Evolutionary conservation across 108 stramenopile genomes (phyloP), one percentile per base, ranked within the genome.

Genomic region (Chaetoceros muelleri): DNA sequence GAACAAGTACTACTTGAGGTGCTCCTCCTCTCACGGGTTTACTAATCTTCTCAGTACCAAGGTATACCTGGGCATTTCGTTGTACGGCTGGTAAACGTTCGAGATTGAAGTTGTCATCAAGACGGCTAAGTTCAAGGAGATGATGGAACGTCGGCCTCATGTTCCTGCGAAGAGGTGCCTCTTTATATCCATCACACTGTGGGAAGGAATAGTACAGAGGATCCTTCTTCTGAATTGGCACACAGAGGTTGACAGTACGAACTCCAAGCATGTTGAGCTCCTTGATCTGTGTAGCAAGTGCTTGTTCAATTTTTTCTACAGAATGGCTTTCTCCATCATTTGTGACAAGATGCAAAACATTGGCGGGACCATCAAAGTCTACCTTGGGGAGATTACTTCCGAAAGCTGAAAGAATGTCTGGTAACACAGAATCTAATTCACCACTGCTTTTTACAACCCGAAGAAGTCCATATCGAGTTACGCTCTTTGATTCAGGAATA

Each of bases 91-190:
- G 76, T 30, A 96, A 72, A 24, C 93, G 86, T 62, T 89, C 82
- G 30, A 95, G 70, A 48, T 81, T 61, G 62, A 79, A 94, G 78
- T 93, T 94, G n/a, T 81, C 53, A 30, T 53, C 62, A 20, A 96
- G 77, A 19, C 94, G 80, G 23, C 61, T 51, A 21, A 98, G 81
- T 67, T 98, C 96, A 24, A 98, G 74, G 23, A 95, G 67, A 55
- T 98, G 93, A 72, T 90, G 89, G 81, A 95, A 94, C 5, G 96
- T 96, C 17, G 96, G 94, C 24, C 96, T 80, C 96, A 98, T 96
- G 74, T 95, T 87, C 30, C 96, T 84, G 24, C 94, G 77, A 46
- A 95, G 73, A 49, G 90, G 90, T 53, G 95, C 92, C 62, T 97
- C 95, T 52, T 59, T 67, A 72, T 72, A 97, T 48, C 79, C 82